Evolutionary conservation across 2,329 filamentous ascomycete species (phyloP), one percentile per base, ranked within the genome.

Genomic region (Paecilomyces dactylethromorphus): DNA sequence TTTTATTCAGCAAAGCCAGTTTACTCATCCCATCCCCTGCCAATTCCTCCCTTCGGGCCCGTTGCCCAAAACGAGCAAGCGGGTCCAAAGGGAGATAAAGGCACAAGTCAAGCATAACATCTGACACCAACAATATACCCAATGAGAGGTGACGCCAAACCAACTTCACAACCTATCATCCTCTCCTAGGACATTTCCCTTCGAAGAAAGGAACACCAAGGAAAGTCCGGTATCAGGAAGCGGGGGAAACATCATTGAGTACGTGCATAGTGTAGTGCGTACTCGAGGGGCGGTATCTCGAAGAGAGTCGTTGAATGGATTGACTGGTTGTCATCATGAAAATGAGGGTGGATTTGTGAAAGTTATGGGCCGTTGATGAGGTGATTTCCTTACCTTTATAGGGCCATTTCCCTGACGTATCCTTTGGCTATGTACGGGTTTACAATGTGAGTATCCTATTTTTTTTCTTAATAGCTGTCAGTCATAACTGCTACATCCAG

Each of bases 311-410:
- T 84, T 81, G 82, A 84, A 84, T 84, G 82, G 82, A 84, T 84
- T 81, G 79, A 83, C 81, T 83, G 73, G 79, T 77, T 82, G 80
- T 82, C 82, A 82, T 84, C 81, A 79, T 82, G 66, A 74, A 75
- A 66, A 66, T 53, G 63, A 55, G 31, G 56, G 54, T 10, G 18
- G 15, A 45, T 18, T 18, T 15, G 18, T 7, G 11, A n/a, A 45
- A 15, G 5, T 4, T n/a, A 18, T 45, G 15, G 39, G n/a, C 39
- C n/a, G 39, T 18, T 45, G 53, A 29, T 32, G 54, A 53, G 56
- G 56, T 59, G 39, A 8, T 21, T 10, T 33, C 39, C 39, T 45
- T 45, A 45, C 39, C 39, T 45, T 6, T 45, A 18, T 8, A 18
- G 18, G 39, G 21, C n/a, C 39, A n/a, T 3, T 18, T 18, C 21